Evolutionary conservation across 352 stramenopile genomes (phyloP).

Genomic region (Phytophthora sp.): DNA sequence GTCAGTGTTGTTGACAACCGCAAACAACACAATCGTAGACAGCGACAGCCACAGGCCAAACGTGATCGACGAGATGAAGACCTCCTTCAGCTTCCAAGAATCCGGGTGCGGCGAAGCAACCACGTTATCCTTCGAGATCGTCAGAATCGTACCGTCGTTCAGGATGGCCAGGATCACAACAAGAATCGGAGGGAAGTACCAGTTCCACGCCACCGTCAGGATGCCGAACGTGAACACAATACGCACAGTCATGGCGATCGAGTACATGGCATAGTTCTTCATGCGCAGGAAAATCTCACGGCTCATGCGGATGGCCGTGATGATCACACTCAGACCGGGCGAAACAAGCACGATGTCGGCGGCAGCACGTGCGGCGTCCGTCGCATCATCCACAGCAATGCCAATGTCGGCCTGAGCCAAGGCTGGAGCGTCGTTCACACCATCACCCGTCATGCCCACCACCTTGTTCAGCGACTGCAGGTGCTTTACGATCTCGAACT

Average conservation of each 20-base stretch:
- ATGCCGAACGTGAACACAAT: slow-evolving; percentile 91
- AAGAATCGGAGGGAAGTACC: slow-evolving; percentile 87
- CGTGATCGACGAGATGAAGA: slow-evolving; percentile 72
- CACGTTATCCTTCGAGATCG: slow-evolving; percentile 83
- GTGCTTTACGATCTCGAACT: slow-evolving; percentile 92
- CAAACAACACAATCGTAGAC: slow-evolving; percentile 71
- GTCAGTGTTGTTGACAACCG: slow-evolving; percentile 60
- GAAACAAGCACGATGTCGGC: slow-evolving; percentile 91
- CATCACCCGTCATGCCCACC: slow-evolving; percentile 87
- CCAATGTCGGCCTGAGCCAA: slow-evolving; percentile 91
- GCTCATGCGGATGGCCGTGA: slow-evolving; percentile 88
- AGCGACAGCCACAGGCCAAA: slow-evolving; percentile 75
- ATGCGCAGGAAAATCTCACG: slow-evolving; percentile 92
- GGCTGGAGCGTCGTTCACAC: slow-evolving; percentile 93
- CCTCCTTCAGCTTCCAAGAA: slow-evolving; percentile 76
- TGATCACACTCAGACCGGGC: slow-evolving; percentile 87
- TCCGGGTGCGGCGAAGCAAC: slow-evolving; percentile 62
- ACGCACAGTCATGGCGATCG: slow-evolving; percentile 89
- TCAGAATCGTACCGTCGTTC: slow-evolving; percentile 90
- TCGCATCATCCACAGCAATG: slow-evolving; percentile 92
- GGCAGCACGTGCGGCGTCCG: slow-evolving; percentile 88
- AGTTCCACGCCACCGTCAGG: slow-evolving; percentile 88
- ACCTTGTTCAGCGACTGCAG: slow-evolving; percentile 88
- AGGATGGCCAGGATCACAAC: slow-evolving; percentile 92
- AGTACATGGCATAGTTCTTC: slow-evolving; percentile 94